Conservation (phyloP, 768 basidiomycete genomes). For the Russula vinacea region DNA sequence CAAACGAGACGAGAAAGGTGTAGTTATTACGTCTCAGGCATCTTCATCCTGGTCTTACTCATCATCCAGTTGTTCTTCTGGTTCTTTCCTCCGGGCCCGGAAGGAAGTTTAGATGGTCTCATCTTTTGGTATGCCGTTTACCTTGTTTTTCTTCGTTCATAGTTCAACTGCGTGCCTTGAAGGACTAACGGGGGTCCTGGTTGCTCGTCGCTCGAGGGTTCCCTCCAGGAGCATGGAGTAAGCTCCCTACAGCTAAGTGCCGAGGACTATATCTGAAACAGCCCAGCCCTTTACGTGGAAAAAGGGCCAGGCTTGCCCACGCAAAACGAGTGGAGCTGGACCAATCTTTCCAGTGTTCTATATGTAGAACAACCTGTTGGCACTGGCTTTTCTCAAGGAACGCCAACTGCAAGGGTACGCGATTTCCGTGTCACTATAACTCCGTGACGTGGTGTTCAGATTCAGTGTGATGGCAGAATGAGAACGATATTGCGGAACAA, state of each 20-base stretch:
- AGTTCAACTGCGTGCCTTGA: background rate
- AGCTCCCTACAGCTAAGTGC: slow-evolving; percentile 32
- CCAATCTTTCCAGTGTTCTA: slow-evolving; percentile 69
- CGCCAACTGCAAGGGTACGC: slow-evolving; percentile 49
- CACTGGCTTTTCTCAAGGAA: slow-evolving; percentile 73
- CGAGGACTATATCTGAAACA: background rate
- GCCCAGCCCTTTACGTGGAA: slow-evolving; percentile 62
- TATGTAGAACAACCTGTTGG: slow-evolving; percentile 81
- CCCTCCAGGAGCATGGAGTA: slow-evolving; percentile 74
- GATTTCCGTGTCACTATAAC: background rate
- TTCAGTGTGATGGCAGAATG: slow-evolving; percentile 37
- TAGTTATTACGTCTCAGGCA: slow-evolving; percentile 24
- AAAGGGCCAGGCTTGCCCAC: slow-evolving; percentile 62
- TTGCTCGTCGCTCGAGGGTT: slow-evolving; percentile 71
- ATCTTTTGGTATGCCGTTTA: slow-evolving; percentile 59
- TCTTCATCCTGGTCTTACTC: background rate
- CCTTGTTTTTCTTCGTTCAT: no score
- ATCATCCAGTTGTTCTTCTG: slow-evolving; percentile 67
- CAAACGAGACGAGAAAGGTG: slow-evolving; percentile 67
- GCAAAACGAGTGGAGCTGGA: slow-evolving; percentile 70
- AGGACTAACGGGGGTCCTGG: slow-evolving; percentile 84
- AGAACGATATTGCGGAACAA: slow-evolving; percentile 56
- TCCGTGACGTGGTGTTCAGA: background rate
- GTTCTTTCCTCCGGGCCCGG: slow-evolving; percentile 77
- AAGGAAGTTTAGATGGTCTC: slow-evolving; percentile 67